Evolutionary conservation across 2,329 filamentous ascomycete genomes (phyloP).

Genomic region (Fusarium sacchari): DNA sequence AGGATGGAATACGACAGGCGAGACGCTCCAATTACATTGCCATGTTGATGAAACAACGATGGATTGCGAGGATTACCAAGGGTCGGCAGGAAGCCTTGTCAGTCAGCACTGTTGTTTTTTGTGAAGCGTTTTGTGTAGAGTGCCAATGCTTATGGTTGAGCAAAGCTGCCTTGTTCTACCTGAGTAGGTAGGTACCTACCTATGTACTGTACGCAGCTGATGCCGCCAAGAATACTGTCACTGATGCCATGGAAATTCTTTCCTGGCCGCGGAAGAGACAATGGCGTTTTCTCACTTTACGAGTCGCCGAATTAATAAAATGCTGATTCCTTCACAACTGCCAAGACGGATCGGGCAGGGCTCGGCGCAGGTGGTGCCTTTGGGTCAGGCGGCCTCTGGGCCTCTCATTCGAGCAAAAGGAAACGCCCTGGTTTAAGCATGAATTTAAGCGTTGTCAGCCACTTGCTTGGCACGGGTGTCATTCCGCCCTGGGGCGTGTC

Average conservation of each 20-base stretch:
- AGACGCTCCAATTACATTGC: conserved; percentile 8
- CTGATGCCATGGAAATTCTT: not conserved
- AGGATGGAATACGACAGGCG: conserved; percentile 11
- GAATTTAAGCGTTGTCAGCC: conserved; percentile 62
- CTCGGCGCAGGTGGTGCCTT: conserved; percentile 27
- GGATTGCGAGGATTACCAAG: not conserved
- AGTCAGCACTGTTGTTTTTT: not conserved
- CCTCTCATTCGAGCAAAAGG: conserved; percentile 31
- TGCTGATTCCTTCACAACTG: conserved; percentile 13
- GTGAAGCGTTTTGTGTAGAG: not conserved
- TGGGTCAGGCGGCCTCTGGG: conserved; percentile 38
- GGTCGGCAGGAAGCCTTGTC: conserved; percentile 2
- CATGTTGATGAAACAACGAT: not conserved
- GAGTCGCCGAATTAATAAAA: conserved; percentile 15
- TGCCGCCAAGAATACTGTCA: not conserved
- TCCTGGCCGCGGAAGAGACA: conserved; percentile 13
- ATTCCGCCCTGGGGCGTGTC: conserved; percentile 39
- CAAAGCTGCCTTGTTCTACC: not conserved
- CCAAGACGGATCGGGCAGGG: conserved; percentile 32
- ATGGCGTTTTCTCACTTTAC: conserved; percentile 2
- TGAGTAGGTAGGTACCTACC: too few relatives aligned
- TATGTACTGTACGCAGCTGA: not conserved
- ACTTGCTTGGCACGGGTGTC: conserved; percentile 53
- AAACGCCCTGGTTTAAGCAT: conserved; percentile 57
- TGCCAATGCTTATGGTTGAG: not conserved